Conservation (phyloP, 352 stramenopile genomes). For the Phytophthora podocarpi region DNA sequence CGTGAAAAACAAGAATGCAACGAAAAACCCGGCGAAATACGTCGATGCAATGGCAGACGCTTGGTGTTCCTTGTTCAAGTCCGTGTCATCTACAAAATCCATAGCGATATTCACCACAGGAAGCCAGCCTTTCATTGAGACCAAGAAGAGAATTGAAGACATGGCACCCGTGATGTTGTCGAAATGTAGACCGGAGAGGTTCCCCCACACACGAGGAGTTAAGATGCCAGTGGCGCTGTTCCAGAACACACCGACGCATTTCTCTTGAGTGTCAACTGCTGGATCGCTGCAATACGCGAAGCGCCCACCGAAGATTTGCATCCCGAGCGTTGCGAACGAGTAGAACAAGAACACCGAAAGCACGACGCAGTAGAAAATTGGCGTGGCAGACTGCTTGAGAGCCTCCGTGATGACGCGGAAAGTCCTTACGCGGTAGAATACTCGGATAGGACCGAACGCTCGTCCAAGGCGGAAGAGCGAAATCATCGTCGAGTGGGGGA, state of each 20-base stretch:
- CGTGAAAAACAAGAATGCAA: slow-evolving; percentile 79
- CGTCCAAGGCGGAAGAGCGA: slow-evolving; percentile 75
- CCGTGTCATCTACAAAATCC: slow-evolving; percentile 52
- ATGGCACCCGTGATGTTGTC: slow-evolving; percentile 84
- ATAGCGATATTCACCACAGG: slow-evolving; percentile 84
- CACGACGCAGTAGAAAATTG: slow-evolving; percentile 85
- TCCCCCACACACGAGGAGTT: slow-evolving; percentile 79
- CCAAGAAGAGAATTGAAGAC: slow-evolving; percentile 74
- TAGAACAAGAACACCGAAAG: slow-evolving; percentile 85
- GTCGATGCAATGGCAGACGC: slow-evolving; percentile 73
- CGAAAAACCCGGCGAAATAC: slow-evolving; percentile 85
- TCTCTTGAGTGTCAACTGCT: slow-evolving; percentile 37
- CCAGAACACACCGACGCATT: slow-evolving; percentile 77
- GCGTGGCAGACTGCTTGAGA: slow-evolving; percentile 69
- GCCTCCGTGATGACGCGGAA: slow-evolving; percentile 88
- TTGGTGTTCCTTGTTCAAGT: slow-evolving; percentile 71
- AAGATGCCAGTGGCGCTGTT: slow-evolving; percentile 54
- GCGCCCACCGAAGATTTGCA: slow-evolving; percentile 84
- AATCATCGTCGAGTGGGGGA: slow-evolving; percentile 79
- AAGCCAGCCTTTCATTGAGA: slow-evolving; percentile 89
- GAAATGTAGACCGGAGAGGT: slow-evolving; percentile 81
- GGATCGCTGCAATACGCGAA: slow-evolving; percentile 86
- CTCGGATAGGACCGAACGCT: slow-evolving; percentile 81
- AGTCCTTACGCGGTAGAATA: slow-evolving; percentile 86
- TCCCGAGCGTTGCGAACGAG: slow-evolving; percentile 83